Base-by-base conservation (phyloP, 2,329 filamentous ascomycete species). In the Xylariaceae sp. region DNA sequence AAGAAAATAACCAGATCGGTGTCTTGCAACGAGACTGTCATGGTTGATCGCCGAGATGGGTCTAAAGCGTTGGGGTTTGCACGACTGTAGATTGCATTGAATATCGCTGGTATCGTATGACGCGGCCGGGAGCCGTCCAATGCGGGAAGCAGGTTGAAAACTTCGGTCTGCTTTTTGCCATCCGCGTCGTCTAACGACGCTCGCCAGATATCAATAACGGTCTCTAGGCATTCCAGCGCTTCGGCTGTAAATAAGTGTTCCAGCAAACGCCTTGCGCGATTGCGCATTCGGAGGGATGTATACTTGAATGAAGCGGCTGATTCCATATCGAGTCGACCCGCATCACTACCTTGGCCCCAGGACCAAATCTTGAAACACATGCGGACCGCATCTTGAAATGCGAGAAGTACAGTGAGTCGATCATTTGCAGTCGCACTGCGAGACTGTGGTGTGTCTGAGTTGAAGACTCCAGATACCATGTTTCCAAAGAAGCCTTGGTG, bases 281-380 rank as follows among this genome's bases (percentile, higher is more conserved):
- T 97, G 49, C 92, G 85, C 84, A 97, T 89, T 19, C 92, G 87
- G 47, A 96, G 72, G 9, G 92, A 96, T 1, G 91, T 96, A 71
- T 96, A 96, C 57, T 82, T 86, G 68, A 96, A 96, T 0, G 92
- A 97, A 9, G 91, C 89, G 5, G 79, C 79, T 14, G 87, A 93
- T 31, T 80, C 78, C 1, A 75, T 66, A 65, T 96, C 88, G 49
- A 87, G 82, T 18, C 74, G 71, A 7, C 68, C 70, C 16, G 78
- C 73, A 62, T 87, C 84, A 28, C 75, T 75, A 2, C 80, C 80
- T 64, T 87, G 83, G 6, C 88, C 90, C 93, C 94, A 99, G 0
- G 89, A 89, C 94, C 95, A 99, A 47, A 99, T 96, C 12, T 79
- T 84, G 67, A 96, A 95, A 69, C 92, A 96, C 45, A 96, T 89